phyloP scores from a whole-genome alignment of 331 rosid genomes.

The Acacia concinna region DNA sequence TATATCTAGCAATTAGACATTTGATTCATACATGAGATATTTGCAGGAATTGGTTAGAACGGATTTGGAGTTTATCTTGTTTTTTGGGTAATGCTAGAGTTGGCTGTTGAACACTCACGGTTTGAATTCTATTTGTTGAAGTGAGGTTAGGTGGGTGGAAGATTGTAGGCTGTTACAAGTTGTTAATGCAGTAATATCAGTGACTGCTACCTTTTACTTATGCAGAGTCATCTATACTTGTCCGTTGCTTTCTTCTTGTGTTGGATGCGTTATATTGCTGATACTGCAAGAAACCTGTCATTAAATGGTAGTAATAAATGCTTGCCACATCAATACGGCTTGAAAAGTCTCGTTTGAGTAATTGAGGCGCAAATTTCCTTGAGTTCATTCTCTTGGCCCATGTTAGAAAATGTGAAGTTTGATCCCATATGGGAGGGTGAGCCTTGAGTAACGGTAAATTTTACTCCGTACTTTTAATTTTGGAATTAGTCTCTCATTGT shows the following conservation, averaged over 20 bases:
- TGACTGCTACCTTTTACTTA: neutral
- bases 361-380: neutral
- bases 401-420: neutral
- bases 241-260: neutral
- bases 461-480: no score
- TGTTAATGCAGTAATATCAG: neutral
- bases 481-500: no score
- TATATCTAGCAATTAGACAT: constrained; percentile 37
- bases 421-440: no score
- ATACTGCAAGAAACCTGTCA: neutral
- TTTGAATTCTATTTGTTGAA: neutral
- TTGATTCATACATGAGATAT: constrained; percentile 27
- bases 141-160: neutral
- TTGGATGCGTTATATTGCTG: neutral
- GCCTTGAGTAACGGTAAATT: no score
- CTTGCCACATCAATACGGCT: neutral
- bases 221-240: neutral
- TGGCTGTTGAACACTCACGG: constrained; percentile 27
- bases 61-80: constrained; percentile 22
- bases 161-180: neutral
- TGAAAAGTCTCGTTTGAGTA: neutral
- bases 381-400: neutral
- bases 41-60: constrained; percentile 38
- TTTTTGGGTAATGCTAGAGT: constrained; percentile 19
- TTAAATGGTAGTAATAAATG: neutral